These are phyloP conservation scores for Stemphylium vesicarium DNA, from an alignment of 2,329 filamentous ascomycete species.

Conservation along the genomic window DNA sequence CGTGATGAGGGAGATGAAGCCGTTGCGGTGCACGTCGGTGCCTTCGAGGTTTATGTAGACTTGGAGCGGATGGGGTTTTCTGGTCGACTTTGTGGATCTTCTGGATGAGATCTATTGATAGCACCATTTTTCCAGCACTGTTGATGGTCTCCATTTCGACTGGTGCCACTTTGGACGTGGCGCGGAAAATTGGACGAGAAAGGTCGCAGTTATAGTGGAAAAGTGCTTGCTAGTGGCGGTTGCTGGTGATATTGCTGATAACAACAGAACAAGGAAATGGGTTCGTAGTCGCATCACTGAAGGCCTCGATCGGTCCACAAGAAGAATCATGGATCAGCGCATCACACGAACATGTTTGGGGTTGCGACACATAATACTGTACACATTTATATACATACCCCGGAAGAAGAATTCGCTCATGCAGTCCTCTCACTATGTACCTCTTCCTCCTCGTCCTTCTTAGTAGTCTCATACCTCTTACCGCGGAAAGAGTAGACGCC, in stretches of 20 bases:
- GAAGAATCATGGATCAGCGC: not conserved
- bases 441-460: slow-evolving; percentile 54
- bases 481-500: slow-evolving; percentile 96
- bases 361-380: slow-evolving; percentile 1
- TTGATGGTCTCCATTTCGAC: too few species aligned
- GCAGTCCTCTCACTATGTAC: slow-evolving; percentile 44
- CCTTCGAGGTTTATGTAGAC: not conserved
- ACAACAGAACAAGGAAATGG: too few species aligned
- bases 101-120: too few species aligned
- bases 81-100: too few species aligned
- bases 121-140: too few species aligned
- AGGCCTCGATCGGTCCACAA: too few species aligned
- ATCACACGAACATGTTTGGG: not conserved
- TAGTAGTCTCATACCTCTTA: slow-evolving; percentile 83
- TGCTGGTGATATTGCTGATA: too few species aligned
- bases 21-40: not conserved
- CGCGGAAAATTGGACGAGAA: too few species aligned
- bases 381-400: slow-evolving; percentile 7
- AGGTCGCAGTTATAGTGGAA: too few species aligned
- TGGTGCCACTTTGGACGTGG: too few species aligned
- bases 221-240: too few species aligned
- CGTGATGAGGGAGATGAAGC: not conserved
- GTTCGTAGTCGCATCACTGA: too few species aligned
- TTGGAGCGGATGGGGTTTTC: not conserved
- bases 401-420: slow-evolving; percentile 8